These are phyloP conservation scores for Lactifluus piperatus DNA, from an alignment of 768 basidiomycete species.

Conservation along the genomic window DNA sequence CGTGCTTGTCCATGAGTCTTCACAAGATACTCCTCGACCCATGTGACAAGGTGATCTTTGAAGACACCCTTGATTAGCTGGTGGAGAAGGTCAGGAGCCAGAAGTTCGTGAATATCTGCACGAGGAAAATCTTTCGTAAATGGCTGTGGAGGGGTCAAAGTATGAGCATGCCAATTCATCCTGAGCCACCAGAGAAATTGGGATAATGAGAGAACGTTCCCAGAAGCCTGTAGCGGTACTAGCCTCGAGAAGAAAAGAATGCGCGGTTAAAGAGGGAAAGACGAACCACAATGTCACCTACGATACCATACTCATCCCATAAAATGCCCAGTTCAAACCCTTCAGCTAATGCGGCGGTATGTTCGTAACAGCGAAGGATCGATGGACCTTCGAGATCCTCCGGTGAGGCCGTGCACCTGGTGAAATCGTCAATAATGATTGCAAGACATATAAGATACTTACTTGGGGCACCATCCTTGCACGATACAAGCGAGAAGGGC, in stretches of 20 bases:
- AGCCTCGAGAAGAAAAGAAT: too few species aligned
- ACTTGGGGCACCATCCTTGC: conserved; percentile 26
- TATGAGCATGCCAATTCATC: too few species aligned
- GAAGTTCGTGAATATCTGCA: background rate
- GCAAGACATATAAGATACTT: background rate
- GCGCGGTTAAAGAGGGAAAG: too few species aligned
- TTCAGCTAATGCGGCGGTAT: background rate
- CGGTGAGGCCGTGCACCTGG: background rate
- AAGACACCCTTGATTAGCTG: background rate
- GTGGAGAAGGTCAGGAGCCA: background rate
- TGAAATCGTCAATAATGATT: too few species aligned
- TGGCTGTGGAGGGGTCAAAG: too few species aligned
- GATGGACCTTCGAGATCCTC: background rate
- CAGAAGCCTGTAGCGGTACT: too few species aligned
- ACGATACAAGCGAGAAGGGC: conserved; percentile 24
- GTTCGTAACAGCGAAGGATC: background rate
- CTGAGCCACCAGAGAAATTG: too few species aligned
- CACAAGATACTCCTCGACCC: background rate
- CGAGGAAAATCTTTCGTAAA: background rate
- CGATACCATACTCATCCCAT: background rate
- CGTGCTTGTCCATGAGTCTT: too few species aligned
- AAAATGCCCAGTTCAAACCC: background rate
- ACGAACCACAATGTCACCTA: background rate
- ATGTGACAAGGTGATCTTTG: too few species aligned
- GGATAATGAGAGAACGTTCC: too few species aligned